These are phyloP conservation scores for Ophiostoma sp. DNA, from an alignment of 2,329 filamentous ascomycete species.

Conservation along the genomic window DNA sequence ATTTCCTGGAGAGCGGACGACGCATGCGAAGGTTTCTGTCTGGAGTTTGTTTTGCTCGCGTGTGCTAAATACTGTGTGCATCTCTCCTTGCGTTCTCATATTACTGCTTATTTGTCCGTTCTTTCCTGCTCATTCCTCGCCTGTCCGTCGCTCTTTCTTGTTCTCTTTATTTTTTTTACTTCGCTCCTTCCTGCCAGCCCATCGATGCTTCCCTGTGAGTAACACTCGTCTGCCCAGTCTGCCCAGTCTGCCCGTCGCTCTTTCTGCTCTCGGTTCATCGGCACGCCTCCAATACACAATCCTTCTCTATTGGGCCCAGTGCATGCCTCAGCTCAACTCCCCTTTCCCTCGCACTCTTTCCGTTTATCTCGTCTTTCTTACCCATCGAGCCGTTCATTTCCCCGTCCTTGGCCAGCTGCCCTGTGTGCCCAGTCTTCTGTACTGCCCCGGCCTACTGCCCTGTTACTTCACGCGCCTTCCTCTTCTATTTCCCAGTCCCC, in stretches of 20 bases:
- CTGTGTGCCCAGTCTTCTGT: neutral
- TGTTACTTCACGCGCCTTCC: neutral
- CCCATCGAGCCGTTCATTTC: neutral
- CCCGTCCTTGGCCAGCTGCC: neutral
- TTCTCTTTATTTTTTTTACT: neutral
- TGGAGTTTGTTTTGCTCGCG: neutral
- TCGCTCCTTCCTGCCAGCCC: neutral
- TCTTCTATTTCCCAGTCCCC: neutral
- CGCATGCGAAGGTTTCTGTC: neutral
- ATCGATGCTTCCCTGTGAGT: neutral
- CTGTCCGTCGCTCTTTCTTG: neutral
- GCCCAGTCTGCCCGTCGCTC: neutral
- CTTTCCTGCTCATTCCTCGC: neutral
- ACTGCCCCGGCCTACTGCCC: neutral
- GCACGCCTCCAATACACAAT: neutral
- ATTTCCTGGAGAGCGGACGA: neutral
- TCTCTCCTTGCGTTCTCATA: neutral
- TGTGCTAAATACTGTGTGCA: neutral
- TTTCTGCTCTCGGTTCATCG: neutral
- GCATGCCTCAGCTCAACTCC: neutral
- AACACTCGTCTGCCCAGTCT: neutral
- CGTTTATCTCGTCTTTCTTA: neutral
- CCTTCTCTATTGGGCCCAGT: neutral
- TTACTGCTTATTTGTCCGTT: neutral
- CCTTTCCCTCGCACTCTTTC: neutral